Percentiles rank a stretch among this genome's conserved stretches.
Evolutionary conservation across 1,284 basidiomycete genomes (phyloP).

Genomic region (Ganoderma boninense): DNA sequence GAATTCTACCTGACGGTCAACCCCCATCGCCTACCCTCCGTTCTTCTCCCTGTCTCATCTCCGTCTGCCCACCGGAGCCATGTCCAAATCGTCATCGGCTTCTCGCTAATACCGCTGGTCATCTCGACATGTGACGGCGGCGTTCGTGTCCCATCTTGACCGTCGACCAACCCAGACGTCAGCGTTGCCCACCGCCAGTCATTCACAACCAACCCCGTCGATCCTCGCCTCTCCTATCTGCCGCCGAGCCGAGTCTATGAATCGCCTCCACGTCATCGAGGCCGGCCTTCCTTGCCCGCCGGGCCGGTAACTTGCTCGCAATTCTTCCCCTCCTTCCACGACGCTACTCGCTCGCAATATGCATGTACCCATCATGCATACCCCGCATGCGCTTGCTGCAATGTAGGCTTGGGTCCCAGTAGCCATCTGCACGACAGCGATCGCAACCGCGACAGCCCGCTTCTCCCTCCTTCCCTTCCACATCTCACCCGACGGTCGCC

Average conservation of each 20-base stretch:
- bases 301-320: not conserved
- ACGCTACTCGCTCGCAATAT: not conserved
- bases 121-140: not conserved
- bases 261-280: slow-evolving; percentile 2
- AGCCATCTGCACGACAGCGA: not conserved
- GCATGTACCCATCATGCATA: no score
- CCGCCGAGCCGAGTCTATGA: not conserved
- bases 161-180: not conserved
- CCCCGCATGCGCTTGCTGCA: no score
- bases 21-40: not conserved
- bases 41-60: not conserved
- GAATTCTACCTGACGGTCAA: not conserved
- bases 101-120: no score
- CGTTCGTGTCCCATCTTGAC: not conserved
- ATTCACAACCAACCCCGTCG: not conserved
- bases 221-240: not conserved
- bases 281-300: not conserved
- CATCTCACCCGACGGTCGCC: not conserved
- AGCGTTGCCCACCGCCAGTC: not conserved
- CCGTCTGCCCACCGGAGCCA: no score
- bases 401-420: not conserved
- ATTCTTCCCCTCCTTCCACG: not conserved
- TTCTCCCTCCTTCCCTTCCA: not conserved
- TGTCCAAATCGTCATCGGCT: not conserved
- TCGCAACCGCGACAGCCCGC: not conserved